phyloP scores from a whole-genome alignment of 1,139 yeast genomes.

The Oligophagozyma castellii region DNA sequence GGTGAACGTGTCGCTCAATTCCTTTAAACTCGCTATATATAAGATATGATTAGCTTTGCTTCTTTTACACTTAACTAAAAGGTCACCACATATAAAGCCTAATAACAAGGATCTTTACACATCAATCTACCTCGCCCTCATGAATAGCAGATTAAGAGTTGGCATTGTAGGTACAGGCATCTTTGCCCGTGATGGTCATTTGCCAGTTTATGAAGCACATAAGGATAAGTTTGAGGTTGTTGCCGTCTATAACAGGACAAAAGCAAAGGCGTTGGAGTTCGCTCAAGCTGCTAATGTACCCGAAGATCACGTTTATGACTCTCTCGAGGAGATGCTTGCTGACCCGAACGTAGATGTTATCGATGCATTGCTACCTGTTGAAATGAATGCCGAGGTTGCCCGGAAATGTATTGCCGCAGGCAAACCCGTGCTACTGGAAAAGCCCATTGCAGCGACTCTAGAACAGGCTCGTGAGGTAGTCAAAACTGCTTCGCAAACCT shows the following conservation, averaged over 20 bases:
- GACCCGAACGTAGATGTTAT: slow-evolving; percentile 58
- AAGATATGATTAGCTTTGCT: too few species aligned
- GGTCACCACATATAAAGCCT: too few species aligned
- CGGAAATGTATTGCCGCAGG: slow-evolving; percentile 45
- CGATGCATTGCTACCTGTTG: slow-evolving; percentile 81
- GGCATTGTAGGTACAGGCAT: slow-evolving; percentile 88
- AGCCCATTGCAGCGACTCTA: slow-evolving; percentile 81
- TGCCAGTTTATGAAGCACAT: slow-evolving; percentile 50
- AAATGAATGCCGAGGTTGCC: slow-evolving; percentile 55
- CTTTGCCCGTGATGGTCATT: slow-evolving; percentile 72
- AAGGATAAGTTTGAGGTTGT: slow-evolving; percentile 32
- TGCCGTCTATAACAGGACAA: slow-evolving; percentile 74
- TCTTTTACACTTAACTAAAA: too few species aligned
- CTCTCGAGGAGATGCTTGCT: slow-evolving; percentile 48
- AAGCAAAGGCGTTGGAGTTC: slow-evolving; percentile 63
- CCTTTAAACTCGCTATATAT: too few species aligned
- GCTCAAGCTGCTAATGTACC: slow-evolving; percentile 50
- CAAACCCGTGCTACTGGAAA: slow-evolving; percentile 72
- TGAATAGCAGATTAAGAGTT: too few species aligned
- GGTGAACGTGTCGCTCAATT: slow-evolving; percentile 72
- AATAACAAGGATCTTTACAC: too few species aligned
- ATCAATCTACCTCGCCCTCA: too few species aligned
- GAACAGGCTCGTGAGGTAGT: slow-evolving; percentile 73
- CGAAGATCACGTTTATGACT: slow-evolving; percentile 41
- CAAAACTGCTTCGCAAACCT: slow-evolving; percentile 40